A percentile compares a stretch with the other conserved stretches of the same genome.
These are phyloP conservation scores for Vachellia collinsii DNA, from an alignment of 306 rosid species.

Conservation along the genomic window DNA sequence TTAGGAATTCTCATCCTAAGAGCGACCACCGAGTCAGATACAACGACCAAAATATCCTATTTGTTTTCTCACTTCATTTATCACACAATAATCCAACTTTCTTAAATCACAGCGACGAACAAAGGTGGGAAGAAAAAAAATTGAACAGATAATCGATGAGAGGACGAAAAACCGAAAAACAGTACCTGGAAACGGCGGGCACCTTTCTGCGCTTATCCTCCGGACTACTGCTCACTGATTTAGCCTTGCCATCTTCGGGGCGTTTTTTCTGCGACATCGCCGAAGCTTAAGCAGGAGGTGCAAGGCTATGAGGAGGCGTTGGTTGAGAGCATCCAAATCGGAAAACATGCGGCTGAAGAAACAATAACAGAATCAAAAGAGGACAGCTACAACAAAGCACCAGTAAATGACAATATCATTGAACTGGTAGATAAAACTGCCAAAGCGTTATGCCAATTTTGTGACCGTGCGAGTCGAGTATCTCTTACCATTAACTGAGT, in stretches of 20 bases:
- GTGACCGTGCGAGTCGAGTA: constrained; percentile 12
- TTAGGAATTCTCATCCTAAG: background rate
- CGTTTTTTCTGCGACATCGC: constrained; percentile 85
- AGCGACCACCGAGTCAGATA: background rate
- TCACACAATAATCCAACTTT: background rate
- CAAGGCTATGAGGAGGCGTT: constrained; percentile 1
- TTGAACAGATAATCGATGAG: background rate
- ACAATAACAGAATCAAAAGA: background rate
- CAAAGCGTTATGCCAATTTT: background rate
- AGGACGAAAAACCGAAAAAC: too few species aligned
- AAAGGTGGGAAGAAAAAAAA: background rate
- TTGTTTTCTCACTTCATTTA: background rate
- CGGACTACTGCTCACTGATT: constrained; percentile 46
- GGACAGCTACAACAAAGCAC: background rate
- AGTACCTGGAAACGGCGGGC: constrained; percentile 55
- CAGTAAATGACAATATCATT: constrained; percentile 18
- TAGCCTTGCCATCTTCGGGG: constrained; percentile 65
- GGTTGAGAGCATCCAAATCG: constrained; percentile 33
- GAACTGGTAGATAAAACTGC: constrained; percentile 22
- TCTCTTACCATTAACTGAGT: constrained; percentile 35
- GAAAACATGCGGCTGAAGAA: constrained; percentile 49
- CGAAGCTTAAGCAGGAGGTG: constrained; percentile 22
- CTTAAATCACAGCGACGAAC: background rate
- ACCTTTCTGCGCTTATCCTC: constrained; percentile 76
- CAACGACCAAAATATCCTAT: background rate